These are phyloP conservation scores for Phytophthora cajani DNA, from an alignment of 352 stramenopile species.

Conservation along the genomic window DNA sequence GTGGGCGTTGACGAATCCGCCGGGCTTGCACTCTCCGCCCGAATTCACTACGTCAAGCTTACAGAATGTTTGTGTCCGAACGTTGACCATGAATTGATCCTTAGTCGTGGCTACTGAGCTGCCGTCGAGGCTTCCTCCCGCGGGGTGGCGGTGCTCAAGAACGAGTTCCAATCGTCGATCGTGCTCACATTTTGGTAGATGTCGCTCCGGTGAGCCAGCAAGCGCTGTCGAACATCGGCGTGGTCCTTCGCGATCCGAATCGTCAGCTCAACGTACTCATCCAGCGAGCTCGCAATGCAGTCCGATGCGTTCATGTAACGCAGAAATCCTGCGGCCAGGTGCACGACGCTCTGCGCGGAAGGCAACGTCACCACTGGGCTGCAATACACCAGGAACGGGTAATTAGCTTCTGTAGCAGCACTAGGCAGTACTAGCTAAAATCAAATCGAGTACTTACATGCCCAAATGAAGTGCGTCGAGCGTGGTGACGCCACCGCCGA, in stretches of 20 bases:
- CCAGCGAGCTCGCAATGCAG: conserved; percentile 45
- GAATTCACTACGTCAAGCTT: not conserved
- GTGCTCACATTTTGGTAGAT: conserved; percentile 39
- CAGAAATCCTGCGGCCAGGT: conserved; percentile 68
- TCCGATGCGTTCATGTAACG: conserved; percentile 59
- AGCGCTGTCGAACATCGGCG: conserved; percentile 17
- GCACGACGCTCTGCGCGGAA: conserved; percentile 54
- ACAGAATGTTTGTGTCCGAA: not conserved
- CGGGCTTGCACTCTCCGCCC: not conserved
- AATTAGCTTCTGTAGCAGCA: not conserved
- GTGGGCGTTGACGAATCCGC: conserved; percentile 3
- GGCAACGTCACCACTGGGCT: conserved; percentile 70
- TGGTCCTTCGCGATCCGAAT: conserved; percentile 43
- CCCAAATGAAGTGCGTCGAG: conserved; percentile 82
- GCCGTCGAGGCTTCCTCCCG: not conserved
- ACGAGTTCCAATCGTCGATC: conserved; percentile 48
- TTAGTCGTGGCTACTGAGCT: not conserved
- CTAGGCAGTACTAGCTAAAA: not conserved
- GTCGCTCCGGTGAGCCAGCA: conserved; percentile 28
- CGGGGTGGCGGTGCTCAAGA: conserved; percentile 30
- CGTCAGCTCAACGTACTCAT: conserved; percentile 49
- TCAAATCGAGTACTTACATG: conserved; percentile 46
- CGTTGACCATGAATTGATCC: not conserved
- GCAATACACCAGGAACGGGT: not conserved
- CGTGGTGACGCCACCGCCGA: conserved; percentile 85